Evolutionary conservation across 306 rosid genomes (phyloP).

Genomic region (Neltuma alba): DNA sequence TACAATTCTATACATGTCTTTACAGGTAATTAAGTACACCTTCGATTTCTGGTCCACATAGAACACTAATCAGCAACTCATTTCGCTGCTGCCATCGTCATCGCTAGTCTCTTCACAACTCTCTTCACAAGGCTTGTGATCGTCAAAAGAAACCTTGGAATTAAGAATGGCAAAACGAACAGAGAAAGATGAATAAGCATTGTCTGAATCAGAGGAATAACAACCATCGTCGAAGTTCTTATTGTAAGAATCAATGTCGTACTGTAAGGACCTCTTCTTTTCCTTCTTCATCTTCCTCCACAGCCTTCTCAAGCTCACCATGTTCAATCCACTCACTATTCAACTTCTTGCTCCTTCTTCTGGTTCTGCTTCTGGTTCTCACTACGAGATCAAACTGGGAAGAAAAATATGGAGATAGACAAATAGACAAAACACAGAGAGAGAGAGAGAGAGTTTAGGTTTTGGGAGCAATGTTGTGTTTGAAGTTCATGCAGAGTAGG

Average conservation of each 20-base stretch:
- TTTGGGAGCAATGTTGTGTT: no score
- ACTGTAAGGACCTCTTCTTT: slow-evolving; percentile 52
- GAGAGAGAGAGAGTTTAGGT: no score
- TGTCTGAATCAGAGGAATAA: slow-evolving; percentile 52
- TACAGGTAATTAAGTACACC: not conserved
- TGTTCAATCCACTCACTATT: no score
- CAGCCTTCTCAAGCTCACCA: slow-evolving; percentile 1
- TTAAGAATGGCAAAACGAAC: slow-evolving; percentile 62
- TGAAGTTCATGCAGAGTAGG: no score
- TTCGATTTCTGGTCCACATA: not conserved
- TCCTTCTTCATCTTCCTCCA: slow-evolving; percentile 62
- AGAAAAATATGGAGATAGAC: no score
- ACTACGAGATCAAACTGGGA: no score
- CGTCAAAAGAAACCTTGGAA: not conserved
- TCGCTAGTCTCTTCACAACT: not conserved
- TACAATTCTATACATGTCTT: no score
- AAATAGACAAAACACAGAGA: no score
- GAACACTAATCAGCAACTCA: no score
- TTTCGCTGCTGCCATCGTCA: not conserved
- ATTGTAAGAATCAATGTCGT: slow-evolving; percentile 54
- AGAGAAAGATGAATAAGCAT: slow-evolving; percentile 59
- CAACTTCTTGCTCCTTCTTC: no score
- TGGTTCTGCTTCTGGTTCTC: no score
- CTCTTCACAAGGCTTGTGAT: no score
- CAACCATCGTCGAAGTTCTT: slow-evolving; percentile 76